Percentiles rank a stretch among this genome's conserved stretches.
Conservation (phyloP, 2,329 filamentous ascomycete species). For the Pseudogymnoascus destructans region DNA sequence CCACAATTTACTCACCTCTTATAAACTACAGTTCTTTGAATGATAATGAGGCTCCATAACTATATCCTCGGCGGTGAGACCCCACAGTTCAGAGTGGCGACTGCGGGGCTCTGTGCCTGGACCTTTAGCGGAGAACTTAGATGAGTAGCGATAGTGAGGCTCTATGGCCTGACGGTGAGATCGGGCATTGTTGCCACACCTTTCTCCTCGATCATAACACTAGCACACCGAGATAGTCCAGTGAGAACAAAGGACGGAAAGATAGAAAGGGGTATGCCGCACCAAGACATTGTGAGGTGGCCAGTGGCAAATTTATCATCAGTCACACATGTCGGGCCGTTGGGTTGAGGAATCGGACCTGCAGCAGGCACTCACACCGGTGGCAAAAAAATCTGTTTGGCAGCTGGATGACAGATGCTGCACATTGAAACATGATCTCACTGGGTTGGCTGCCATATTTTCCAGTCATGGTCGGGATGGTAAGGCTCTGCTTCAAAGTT, state of each 20-base stretch:
- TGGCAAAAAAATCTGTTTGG: not conserved
- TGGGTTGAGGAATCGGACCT: not conserved
- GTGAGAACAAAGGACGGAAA: not conserved
- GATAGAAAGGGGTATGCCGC: not conserved
- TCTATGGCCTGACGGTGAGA: not conserved
- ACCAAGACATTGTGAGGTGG: not conserved
- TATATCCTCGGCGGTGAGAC: not conserved
- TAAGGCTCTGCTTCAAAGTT: not conserved
- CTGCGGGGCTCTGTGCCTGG: not conserved
- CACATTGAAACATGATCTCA: not conserved
- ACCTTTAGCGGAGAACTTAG: not conserved
- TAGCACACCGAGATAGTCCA: not conserved
- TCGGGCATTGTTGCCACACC: not conserved
- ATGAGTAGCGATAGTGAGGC: not conserved
- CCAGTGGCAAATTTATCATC: not conserved
- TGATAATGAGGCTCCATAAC: not conserved
- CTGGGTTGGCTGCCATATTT: not conserved
- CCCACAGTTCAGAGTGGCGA: not conserved
- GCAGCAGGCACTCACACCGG: not conserved
- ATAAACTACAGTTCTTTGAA: not conserved
- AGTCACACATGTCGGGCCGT: not conserved
- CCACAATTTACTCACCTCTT: not conserved
- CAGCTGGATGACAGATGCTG: not conserved
- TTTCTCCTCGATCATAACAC: not conserved
- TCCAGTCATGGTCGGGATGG: not conserved